Percentiles rank a stretch among this genome's conserved stretches.
Evolutionary conservation across 495 filamentous ascomycete species (phyloP).

Genomic region (Neurospora sp.): DNA sequence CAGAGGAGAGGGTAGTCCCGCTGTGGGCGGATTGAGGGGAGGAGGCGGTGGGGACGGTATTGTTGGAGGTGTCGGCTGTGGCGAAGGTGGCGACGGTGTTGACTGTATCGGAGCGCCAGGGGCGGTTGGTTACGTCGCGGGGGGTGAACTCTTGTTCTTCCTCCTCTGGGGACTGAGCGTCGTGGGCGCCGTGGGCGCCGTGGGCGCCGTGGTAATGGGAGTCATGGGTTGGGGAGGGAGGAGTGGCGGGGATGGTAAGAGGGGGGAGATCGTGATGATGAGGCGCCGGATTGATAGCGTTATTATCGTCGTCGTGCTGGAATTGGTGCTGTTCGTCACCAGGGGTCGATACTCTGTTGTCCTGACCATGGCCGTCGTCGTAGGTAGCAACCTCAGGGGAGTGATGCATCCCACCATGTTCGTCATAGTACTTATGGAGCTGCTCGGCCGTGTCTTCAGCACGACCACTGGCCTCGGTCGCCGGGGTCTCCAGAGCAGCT

Average conservation of each 20-base stretch:
- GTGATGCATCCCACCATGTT: not conserved
- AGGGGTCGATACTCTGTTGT: not conserved
- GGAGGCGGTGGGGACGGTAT: not conserved
- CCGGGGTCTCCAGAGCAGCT: not conserved
- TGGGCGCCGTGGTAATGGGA: not conserved
- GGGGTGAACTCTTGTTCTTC: not conserved
- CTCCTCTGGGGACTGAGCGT: not conserved
- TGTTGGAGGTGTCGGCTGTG: not conserved
- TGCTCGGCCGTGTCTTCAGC: not conserved
- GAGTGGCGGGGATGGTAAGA: not conserved
- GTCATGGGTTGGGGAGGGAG: not conserved
- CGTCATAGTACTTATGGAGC: not conserved
- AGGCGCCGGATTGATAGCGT: not conserved
- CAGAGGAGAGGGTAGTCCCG: conserved; percentile 11
- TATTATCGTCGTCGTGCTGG: not conserved
- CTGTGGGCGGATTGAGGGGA: conserved; percentile 15
- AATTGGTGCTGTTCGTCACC: not conserved
- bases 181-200: not conserved
- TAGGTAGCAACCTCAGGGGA: not conserved
- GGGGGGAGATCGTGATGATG: not conserved
- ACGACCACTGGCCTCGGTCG: not conserved
- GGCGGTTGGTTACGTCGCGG: not conserved
- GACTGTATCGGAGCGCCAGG: not conserved
- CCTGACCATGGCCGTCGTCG: not conserved
- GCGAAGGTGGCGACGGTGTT: not conserved